Evolutionary conservation across 441 rosid genomes (phyloP), one percentile per base, ranked within the genome.

Genomic region (Adansonia gregorii): DNA sequence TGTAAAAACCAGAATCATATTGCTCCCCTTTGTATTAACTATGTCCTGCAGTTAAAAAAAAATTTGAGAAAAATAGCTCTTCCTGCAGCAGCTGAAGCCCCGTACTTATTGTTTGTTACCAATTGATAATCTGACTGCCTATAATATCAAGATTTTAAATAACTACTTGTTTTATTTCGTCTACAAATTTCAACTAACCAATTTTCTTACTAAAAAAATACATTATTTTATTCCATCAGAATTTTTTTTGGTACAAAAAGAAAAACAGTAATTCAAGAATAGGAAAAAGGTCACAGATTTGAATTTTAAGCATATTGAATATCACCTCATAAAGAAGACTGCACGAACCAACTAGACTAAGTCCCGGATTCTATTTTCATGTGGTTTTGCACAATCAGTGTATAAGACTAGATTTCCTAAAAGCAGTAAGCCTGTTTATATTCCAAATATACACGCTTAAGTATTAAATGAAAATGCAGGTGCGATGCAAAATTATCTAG

Each of bases 401-500:
- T 20, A 9, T 20, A 59, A 22, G 64, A 8, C 31, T 3, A 59
- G n/a, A 24, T 60, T 24, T 60, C 43, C 27, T 70, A 17, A 71
- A 54, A 54, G 6, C 27, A 35, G 61, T n/a, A 54, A 52, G 61
- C 61, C 45, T 54, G 74, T 52, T 52, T 63, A 52, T 8, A n/a
- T 49, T 71, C 43, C 24, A 15, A 35, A 72, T 72, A 72, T 72
- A 65, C 63, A 72, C n/a, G 61, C 63, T 11, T 31, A 8, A 52
- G 61, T 70, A 8, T 31, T n/a, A 35, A 72, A 52, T 1, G 27
- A 17, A 46, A 52, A 14, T 52, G 66, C 66, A 14, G 64, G 11
- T 73, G 49, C 2, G 55, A 14, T 19, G 12, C 11, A 59, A 59
- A 74, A 67, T 74, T 76, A 94, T 82, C 98, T 91, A 49, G 98